Percentiles rank a stretch among this genome's conserved stretches.
Evolutionary conservation across 164 flowering plant genomes (phyloP).

Genomic region (Tetrastigma voinierianum): DNA sequence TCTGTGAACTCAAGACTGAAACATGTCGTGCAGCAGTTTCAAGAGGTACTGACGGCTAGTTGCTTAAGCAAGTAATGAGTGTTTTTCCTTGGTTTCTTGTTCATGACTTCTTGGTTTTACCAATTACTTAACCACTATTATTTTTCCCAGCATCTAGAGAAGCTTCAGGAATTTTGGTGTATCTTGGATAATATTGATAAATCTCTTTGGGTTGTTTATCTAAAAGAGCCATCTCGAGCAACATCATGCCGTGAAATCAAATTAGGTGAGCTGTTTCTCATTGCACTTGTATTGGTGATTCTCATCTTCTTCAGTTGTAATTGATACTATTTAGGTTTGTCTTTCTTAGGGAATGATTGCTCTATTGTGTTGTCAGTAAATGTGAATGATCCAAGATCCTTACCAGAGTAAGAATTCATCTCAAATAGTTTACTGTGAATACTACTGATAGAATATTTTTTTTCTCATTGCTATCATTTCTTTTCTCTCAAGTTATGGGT

Average conservation of each 20-base stretch:
- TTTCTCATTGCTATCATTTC: no score
- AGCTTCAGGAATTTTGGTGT: constrained; percentile 73
- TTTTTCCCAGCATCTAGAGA: constrained; percentile 56
- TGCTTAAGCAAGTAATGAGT: not conserved
- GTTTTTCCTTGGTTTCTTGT: not conserved
- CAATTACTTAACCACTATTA: not conserved
- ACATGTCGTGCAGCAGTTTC: constrained; percentile 41
- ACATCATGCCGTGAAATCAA: constrained; percentile 52
- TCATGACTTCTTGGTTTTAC: constrained; percentile 4
- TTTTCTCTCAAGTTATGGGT: constrained; percentile 4
- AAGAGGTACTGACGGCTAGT: constrained; percentile 32
- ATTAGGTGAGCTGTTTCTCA: constrained; percentile 35
- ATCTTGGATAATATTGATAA: constrained; percentile 64
- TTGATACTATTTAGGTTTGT: not conserved
- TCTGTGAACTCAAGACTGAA: constrained; percentile 46
- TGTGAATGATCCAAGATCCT: constrained; percentile 47
- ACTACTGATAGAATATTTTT: no score
- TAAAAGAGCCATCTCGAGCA: constrained; percentile 45
- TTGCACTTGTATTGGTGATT: not conserved
- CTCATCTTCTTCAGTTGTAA: not conserved
- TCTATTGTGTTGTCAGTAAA: constrained; percentile 40
- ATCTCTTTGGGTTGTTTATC: constrained; percentile 50
- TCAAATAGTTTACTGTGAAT: not conserved
- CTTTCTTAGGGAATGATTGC: constrained; percentile 55
- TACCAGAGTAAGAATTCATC: constrained; percentile 64